Base-by-base conservation (phyloP, 768 basidiomycete species). In the Russula sp. region DNA sequence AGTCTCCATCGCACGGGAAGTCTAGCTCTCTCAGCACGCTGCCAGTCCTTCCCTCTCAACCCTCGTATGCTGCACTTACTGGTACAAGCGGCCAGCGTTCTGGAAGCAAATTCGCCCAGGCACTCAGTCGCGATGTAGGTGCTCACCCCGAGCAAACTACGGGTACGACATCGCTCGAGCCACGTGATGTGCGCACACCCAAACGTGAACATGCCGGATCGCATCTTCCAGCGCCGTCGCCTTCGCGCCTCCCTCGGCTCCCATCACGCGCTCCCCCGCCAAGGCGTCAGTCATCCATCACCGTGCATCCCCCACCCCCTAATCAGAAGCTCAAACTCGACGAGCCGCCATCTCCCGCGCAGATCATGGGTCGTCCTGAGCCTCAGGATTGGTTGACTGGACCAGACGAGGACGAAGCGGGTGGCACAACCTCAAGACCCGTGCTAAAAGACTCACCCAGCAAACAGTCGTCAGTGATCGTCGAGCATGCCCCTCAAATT, bases 341-440 rank as follows among this genome's bases (percentile, higher is more conserved):
- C 4, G 61, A 64, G 0, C 66, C 69, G 8, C 55, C 71, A 3
- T 67, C 68, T n/a, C 72, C 72, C 3, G 68, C 71, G 10, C 68
- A 72, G 37, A 61, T 62, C n/a, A 63, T 62, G 22, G 69, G 68
- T 39, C 75, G 68, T 68, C 57, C 69, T 2, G 75, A 71, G 70
- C 77, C 74, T 52, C 78, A 75, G 66, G 89, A 91, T 70, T 90
- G 90, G 89, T 74, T 93, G 39, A 90, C 91, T 18, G 90, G 90
- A 9, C 81, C 82, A 58, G 82, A 84, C 60, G 78, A 80, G 49
- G 75, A 78, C 47, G 64, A 68, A 34, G 61, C 31, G 44, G 27
- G 55, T 55, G 61, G 52, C 37, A 48, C 61, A 32, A 57, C 61
- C 8, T 49, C 37, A 20, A 47, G 77, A 22, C 81, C 85, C 3